Conservation (phyloP, 176 grass and related monocot species). For the Hordeum marinum region DNA sequence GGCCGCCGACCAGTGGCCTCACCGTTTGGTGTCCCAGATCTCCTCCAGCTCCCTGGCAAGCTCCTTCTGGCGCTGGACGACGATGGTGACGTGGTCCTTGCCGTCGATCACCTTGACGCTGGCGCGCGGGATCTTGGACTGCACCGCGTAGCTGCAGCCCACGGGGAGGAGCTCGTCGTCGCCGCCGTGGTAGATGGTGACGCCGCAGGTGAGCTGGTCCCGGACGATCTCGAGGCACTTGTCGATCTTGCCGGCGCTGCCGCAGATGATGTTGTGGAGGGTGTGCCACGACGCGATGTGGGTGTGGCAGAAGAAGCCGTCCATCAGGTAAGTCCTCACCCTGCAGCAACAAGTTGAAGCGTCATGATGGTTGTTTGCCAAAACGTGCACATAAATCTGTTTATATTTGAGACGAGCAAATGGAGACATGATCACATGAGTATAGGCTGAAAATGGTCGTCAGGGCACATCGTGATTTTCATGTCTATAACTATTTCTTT, state of each 20-base stretch:
- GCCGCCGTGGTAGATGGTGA: conserved; percentile 77
- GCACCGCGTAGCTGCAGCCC: conserved; percentile 73
- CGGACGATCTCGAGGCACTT: conserved; percentile 65
- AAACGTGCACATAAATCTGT: not conserved
- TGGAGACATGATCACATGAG: not conserved
- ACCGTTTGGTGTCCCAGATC: conserved; percentile 60
- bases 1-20: not conserved
- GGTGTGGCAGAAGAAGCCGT: conserved; percentile 96
- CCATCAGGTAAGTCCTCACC: conserved; percentile 92
- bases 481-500: not conserved
- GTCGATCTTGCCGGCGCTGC: conserved; percentile 82
- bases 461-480: too few relatives aligned
- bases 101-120: conserved; percentile 59
- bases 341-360: conserved; percentile 30
- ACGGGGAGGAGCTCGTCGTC: conserved; percentile 89
- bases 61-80: conserved; percentile 80
- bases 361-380: not conserved
- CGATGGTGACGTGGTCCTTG: conserved; percentile 91
- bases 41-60: conserved; percentile 87
- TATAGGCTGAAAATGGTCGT: not conserved
- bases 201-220: conserved; percentile 66
- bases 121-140: conserved; percentile 67
- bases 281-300: conserved; percentile 94
- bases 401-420: not conserved
- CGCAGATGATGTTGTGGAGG: conserved; percentile 95